Conservation (phyloP, 1,139 yeast genomes). For the Saccharomyces uvarum region DNA sequence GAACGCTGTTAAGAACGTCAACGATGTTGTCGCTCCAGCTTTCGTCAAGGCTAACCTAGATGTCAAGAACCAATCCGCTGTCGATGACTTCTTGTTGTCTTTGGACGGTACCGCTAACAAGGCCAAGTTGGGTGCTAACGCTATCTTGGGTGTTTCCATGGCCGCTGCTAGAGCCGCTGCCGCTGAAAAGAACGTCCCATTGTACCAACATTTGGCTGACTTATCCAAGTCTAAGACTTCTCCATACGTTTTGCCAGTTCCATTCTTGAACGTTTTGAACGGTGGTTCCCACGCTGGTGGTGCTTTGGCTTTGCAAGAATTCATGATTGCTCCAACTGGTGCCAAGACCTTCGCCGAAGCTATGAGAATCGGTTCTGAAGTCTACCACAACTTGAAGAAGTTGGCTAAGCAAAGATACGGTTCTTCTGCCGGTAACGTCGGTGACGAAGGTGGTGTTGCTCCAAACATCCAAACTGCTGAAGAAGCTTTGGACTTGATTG, state of each 20-base stretch:
- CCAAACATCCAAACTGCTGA: conserved; percentile 88
- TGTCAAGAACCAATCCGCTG: conserved; percentile 67
- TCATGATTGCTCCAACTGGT: conserved; percentile 92
- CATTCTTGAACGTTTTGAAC: conserved; percentile 94
- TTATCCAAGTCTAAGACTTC: conserved; percentile 51
- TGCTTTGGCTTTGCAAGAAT: conserved; percentile 95
- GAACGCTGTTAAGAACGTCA: conserved; percentile 88
- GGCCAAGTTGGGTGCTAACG: conserved; percentile 91
- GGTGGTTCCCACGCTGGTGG: conserved; percentile 99
- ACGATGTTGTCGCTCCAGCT: conserved; percentile 84
- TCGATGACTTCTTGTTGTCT: conserved; percentile 68
- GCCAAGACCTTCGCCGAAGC: conserved; percentile 88
- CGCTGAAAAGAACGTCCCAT: conserved; percentile 78
- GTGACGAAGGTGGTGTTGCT: conserved; percentile 99
- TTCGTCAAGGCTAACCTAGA: conserved; percentile 64
- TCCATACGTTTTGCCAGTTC: conserved; percentile 86
- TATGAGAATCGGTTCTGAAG: conserved; percentile 90
- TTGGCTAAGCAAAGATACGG: conserved; percentile 90
- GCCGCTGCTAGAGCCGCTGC: conserved; percentile 95
- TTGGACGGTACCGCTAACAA: conserved; percentile 94
- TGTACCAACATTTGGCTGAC: conserved; percentile 77
- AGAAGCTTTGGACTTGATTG: conserved; percentile 91
- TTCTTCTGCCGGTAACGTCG: conserved; percentile 95
- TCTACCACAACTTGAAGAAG: conserved; percentile 88
- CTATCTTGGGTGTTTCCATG: conserved; percentile 88